phyloP scores from a whole-genome alignment of 108 stramenopile species.

The Cyclotella baltica region DNA sequence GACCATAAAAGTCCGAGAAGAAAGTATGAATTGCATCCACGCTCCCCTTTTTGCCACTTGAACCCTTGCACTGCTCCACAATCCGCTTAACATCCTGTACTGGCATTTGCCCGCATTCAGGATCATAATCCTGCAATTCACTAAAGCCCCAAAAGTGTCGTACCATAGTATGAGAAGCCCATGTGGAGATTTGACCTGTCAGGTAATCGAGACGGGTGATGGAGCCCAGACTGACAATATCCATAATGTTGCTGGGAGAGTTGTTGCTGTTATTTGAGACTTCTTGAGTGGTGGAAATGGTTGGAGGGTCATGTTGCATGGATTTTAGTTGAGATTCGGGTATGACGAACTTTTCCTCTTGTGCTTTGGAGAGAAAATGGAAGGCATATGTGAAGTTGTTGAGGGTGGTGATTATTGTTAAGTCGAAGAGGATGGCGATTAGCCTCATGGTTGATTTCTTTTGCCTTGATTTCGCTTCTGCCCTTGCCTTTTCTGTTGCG shows the following conservation, averaged over 20 bases:
- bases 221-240: conserved; percentile 28
- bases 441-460: too few species aligned
- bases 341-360: too few species aligned
- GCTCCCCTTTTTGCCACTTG: too few species aligned
- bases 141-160: conserved; percentile 27
- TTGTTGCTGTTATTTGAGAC: too few species aligned
- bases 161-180: conserved; percentile 11
- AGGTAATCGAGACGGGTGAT: conserved; percentile 21
- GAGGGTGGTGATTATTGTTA: too few species aligned
- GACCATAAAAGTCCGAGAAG: conserved; percentile 1
- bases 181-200: conserved; percentile 24
- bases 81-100: not conserved
- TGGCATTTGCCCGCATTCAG: not conserved
- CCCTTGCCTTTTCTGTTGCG: too few species aligned
- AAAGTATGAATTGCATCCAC: not conserved
- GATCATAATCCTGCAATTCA: conserved; percentile 17
- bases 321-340: not conserved
- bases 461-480: too few species aligned
- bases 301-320: not conserved
- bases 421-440: too few species aligned
- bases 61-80: not conserved
- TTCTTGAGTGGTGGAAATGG: not conserved
- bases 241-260: not conserved
- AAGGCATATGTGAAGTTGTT: too few species aligned
- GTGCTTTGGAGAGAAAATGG: too few species aligned